Conservation (phyloP, 805 yeast species). For the Wickerhamiella parazyma region DNA sequence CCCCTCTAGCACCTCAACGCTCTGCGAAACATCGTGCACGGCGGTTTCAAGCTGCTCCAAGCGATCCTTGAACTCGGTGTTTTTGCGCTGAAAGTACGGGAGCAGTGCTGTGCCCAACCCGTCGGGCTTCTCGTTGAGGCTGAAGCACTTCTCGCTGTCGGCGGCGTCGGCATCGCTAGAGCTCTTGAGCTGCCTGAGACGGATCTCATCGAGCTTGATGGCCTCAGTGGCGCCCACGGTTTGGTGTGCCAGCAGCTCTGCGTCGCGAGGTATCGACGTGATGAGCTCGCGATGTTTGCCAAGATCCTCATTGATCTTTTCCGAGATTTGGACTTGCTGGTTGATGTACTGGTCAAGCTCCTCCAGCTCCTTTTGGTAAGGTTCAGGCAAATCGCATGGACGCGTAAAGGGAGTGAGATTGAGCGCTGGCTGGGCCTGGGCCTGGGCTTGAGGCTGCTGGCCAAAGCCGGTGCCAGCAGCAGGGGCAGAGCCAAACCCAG, state of each 20-base stretch:
- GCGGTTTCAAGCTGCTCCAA: slow-evolving; percentile 23
- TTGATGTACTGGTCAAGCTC: slow-evolving; percentile 41
- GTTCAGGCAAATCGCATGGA: slow-evolving; percentile 44
- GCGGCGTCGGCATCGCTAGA: slow-evolving; percentile 16
- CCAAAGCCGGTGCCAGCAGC: background rate
- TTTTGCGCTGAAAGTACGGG: slow-evolving; percentile 21
- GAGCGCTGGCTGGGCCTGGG: too few species aligned
- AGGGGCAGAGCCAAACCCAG: background rate
- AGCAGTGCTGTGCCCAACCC: slow-evolving; percentile 23
- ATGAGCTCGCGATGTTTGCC: slow-evolving; percentile 29
- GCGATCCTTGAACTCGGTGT: slow-evolving; percentile 24
- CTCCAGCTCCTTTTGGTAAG: slow-evolving; percentile 40
- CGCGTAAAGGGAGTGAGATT: slow-evolving; percentile 43
- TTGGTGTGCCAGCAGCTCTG: slow-evolving; percentile 37
- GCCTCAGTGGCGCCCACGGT: slow-evolving; percentile 40
- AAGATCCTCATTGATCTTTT: slow-evolving; percentile 35
- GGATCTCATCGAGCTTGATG: slow-evolving; percentile 33
- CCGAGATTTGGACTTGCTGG: slow-evolving; percentile 39
- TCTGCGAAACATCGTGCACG: slow-evolving; percentile 25
- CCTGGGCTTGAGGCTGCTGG: slow-evolving; percentile 15
- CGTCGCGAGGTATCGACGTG: slow-evolving; percentile 42
- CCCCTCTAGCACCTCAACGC: slow-evolving; percentile 23
- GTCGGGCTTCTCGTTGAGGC: slow-evolving; percentile 21
- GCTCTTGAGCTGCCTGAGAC: slow-evolving; percentile 21
- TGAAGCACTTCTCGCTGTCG: slow-evolving; percentile 24